Base-by-base conservation (phyloP, 495 filamentous ascomycete genomes). In the Podospora appendiculata region DNA sequence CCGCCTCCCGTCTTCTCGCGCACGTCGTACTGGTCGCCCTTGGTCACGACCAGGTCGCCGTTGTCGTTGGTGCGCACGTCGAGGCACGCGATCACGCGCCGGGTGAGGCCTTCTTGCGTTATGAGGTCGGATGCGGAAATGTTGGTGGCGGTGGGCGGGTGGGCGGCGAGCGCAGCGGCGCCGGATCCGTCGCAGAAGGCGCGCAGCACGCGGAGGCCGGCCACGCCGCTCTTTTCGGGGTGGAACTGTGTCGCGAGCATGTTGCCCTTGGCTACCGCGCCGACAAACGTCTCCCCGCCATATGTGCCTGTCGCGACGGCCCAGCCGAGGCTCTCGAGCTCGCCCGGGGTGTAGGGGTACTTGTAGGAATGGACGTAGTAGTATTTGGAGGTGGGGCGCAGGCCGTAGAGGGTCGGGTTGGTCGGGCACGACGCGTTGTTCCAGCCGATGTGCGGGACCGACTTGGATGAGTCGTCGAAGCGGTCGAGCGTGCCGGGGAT, bases 1-100 rank as follows among this genome's bases (percentile, higher is more conserved):
- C 90, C 83, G 46, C 78, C 81, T n/a, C 72, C 69, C 8, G 75
- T 74, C 69, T 95, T 95, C 62, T 96, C 93, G n/a, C 93, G 86
- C n/a, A 98, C 93, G 61, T 98, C 93, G 70, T 98, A 98, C 62
- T 97, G 93, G 65, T 98, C 93, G 8, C 93, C 93, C 70, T 98
- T 98, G 6, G 93, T 98, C 13, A 98, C 93, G 0, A 98, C 94
- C 14, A 98, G 71, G 67, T 97, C 94, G 6, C 94, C 94, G 45
- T 86, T 74, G 65, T 98, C 94, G 65, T 98, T 97, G n/a, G 93
- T 81, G 8, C 93, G 86, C 32, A 98, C 93, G 65, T 98, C 93
- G 13, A 98, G 80, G 62, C 93, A 98, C 4, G 94, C 93, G 62
- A 98, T 97, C 8, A 98, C 81, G 46, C 93, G 78, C 47, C 88